Percentiles rank a stretch among this genome's conserved stretches.
Evolutionary conservation across 2,329 filamentous ascomycete genomes (phyloP).

Genomic region (Aspergillus ibericus): DNA sequence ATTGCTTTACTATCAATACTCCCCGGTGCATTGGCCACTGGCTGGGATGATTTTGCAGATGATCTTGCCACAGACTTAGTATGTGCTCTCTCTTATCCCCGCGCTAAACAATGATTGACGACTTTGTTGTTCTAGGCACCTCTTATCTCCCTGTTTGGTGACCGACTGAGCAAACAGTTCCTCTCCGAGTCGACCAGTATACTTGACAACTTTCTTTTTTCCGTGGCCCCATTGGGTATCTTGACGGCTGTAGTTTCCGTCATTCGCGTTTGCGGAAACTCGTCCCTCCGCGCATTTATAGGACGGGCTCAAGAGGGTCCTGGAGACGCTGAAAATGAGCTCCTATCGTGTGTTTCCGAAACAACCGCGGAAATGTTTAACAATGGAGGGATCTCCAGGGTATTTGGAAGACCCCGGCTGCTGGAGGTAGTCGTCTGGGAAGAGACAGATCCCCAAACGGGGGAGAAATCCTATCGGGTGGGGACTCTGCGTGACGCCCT

Average conservation of each 20-base stretch:
- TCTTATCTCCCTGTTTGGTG: constrained; percentile 46
- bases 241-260: constrained; percentile 47
- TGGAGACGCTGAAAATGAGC: constrained; percentile 43
- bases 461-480: constrained; percentile 17
- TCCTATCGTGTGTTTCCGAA: constrained; percentile 50
- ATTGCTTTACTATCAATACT: constrained; percentile 18
- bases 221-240: constrained; percentile 49
- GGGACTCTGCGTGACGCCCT: constrained; percentile 32
- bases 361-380: constrained; percentile 51
- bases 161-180: constrained; percentile 51
- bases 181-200: constrained; percentile 45
- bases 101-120: background rate
- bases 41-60: constrained; percentile 41
- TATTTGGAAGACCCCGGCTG: constrained; percentile 36
- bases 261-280: constrained; percentile 48
- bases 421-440: constrained; percentile 45
- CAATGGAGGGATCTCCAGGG: constrained; percentile 39
- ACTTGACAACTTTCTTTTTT: constrained; percentile 49
- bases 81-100: constrained; percentile 8
- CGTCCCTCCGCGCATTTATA: constrained; percentile 47
- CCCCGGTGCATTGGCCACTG: constrained; percentile 26
- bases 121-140: constrained; percentile 26
- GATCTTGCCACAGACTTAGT: constrained; percentile 44
- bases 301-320: constrained; percentile 48
- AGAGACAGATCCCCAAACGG: constrained; percentile 38